Percentiles rank a stretch among this genome's conserved stretches.
Conservation (phyloP, 768 basidiomycete species). For the Auriscalpium orientale region DNA sequence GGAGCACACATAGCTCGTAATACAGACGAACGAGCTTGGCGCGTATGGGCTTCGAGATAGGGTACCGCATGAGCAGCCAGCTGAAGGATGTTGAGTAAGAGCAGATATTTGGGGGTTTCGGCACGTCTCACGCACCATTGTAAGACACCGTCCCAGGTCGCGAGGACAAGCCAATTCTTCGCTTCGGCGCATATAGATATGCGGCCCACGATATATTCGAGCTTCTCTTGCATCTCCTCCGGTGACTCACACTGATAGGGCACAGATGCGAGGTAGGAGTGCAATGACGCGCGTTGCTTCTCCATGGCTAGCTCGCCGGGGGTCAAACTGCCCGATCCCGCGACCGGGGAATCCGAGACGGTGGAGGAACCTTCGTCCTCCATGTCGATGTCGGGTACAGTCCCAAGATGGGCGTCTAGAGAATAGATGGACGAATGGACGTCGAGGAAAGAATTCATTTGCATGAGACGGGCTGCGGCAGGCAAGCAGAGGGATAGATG, state of each 20-base stretch:
- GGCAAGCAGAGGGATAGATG: constrained; percentile 5
- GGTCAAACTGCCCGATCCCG: constrained; percentile 22
- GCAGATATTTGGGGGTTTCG: background rate
- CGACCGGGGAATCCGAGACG: constrained; percentile 34
- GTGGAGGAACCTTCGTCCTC: constrained; percentile 44
- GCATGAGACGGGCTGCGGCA: constrained; percentile 5
- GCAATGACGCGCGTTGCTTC: constrained; percentile 52
- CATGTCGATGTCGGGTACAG: constrained; percentile 27
- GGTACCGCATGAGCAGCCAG: constrained; percentile 79
- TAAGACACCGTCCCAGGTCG: constrained; percentile 73
- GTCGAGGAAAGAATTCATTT: constrained; percentile 8
- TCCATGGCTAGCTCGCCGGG: constrained; percentile 34
- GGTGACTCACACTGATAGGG: constrained; percentile 69
- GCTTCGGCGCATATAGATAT: constrained; percentile 64
- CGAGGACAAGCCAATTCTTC: constrained; percentile 66
- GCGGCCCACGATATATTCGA: constrained; percentile 63
- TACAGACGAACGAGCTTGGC: constrained; percentile 69
- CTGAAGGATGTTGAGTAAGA: constrained; percentile 27
- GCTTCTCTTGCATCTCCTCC: constrained; percentile 62
- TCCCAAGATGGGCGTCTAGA: constrained; percentile 5
- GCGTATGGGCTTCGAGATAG: constrained; percentile 59
- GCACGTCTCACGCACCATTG: constrained; percentile 48
- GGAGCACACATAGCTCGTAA: constrained; percentile 71
- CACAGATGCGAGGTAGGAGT: constrained; percentile 57
- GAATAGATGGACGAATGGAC: constrained; percentile 1